Evolutionary conservation across 805 yeast species (phyloP).

Genomic region (Torulaspora quercuum): DNA sequence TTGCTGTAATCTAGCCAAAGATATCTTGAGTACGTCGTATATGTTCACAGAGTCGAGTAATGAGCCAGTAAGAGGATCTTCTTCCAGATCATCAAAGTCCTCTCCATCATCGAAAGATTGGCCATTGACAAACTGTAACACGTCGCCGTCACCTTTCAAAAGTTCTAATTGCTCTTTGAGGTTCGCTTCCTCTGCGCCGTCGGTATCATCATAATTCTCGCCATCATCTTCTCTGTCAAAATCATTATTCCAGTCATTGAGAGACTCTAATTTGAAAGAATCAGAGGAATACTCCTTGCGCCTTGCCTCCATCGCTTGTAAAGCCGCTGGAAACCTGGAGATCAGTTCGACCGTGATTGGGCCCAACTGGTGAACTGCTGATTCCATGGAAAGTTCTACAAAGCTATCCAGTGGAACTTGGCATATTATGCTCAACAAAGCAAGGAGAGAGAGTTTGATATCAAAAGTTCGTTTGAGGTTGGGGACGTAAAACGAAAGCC

Average conservation of each 20-base stretch:
- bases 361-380: slow-evolving; percentile 49
- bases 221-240: slow-evolving; percentile 33
- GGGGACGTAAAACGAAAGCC: slow-evolving; percentile 40
- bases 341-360: slow-evolving; percentile 50
- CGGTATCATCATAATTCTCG: slow-evolving; percentile 39
- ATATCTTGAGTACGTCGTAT: slow-evolving; percentile 59
- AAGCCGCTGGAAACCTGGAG: slow-evolving; percentile 66
- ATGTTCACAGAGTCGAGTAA: slow-evolving; percentile 76
- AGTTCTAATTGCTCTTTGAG: slow-evolving; percentile 47
- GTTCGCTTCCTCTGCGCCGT: slow-evolving; percentile 38
- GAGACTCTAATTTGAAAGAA: slow-evolving; percentile 35
- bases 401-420: slow-evolving; percentile 32
- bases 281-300: slow-evolving; percentile 50
- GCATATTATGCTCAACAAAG: slow-evolving; percentile 51
- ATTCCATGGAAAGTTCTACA: slow-evolving; percentile 36
- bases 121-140: slow-evolving; percentile 36
- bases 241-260: slow-evolving; percentile 30
- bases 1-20: slow-evolving; percentile 48
- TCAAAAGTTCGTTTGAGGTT: slow-evolving; percentile 70
- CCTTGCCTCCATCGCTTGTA: slow-evolving; percentile 58
- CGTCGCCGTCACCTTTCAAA: slow-evolving; percentile 44
- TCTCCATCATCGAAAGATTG: slow-evolving; percentile 40
- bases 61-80: slow-evolving; percentile 75
- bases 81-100: slow-evolving; percentile 71
- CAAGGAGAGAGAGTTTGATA: slow-evolving; percentile 69